Conservation (phyloP, 192 early-diverging fungal species). For the Jimgerdemannia flammicorona region DNA sequence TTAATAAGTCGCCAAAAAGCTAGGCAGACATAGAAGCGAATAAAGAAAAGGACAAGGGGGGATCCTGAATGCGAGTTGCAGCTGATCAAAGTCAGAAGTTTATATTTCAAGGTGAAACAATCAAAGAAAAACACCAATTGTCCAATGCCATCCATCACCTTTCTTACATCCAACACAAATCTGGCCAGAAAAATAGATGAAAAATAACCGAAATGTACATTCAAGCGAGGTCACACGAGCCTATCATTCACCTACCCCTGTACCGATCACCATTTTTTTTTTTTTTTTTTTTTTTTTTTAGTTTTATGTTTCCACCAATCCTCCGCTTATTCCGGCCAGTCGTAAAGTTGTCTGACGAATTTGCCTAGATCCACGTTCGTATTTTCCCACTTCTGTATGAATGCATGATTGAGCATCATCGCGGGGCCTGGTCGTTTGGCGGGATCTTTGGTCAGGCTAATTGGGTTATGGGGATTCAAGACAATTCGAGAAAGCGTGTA, state of each 20-base stretch:
- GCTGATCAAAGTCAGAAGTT: too few species aligned
- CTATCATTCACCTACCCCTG: neutral
- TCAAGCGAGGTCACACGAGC: too few species aligned
- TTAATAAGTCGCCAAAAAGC: too few species aligned
- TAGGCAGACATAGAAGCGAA: too few species aligned
- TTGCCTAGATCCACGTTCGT: constrained; percentile 57
- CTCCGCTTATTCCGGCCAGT: neutral
- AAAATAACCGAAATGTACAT: too few species aligned
- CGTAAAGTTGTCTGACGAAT: neutral
- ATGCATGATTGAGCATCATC: constrained; percentile 65
- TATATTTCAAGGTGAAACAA: too few species aligned
- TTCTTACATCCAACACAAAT: too few species aligned
- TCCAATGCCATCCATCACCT: too few species aligned
- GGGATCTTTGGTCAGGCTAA: constrained; percentile 74
- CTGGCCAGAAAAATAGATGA: too few species aligned
- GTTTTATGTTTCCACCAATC: neutral
- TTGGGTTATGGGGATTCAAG: neutral
- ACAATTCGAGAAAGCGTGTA: neutral
- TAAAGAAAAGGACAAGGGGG: too few species aligned
- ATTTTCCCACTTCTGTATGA: constrained; percentile 57
- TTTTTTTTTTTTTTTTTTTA: constrained; percentile 41
- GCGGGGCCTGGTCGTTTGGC: constrained; percentile 60
- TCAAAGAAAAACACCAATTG: too few species aligned
- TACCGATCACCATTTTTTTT: neutral
- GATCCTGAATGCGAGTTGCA: too few species aligned